Evolutionary conservation across 768 basidiomycete species (phyloP).

Genomic region (Tulasnella sp.): DNA sequence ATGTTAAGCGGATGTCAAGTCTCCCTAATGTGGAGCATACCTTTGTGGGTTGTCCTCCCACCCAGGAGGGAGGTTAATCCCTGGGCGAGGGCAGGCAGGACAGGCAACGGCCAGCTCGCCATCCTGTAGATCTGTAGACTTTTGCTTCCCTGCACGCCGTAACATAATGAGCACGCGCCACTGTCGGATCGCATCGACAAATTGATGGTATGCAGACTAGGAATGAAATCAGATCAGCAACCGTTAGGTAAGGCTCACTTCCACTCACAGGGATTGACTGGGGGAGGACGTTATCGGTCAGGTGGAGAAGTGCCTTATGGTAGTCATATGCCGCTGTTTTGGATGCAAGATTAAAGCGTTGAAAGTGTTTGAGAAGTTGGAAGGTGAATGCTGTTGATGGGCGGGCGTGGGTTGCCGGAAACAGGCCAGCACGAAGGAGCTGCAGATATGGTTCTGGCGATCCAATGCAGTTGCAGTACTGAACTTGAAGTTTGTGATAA

Average conservation of each 20-base stretch:
- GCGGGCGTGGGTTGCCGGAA: neutral
- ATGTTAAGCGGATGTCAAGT: neutral
- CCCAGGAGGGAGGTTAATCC: neutral
- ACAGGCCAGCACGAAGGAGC: neutral
- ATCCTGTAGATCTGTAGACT: neutral
- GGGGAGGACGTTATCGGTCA: neutral
- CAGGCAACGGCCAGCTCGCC: neutral
- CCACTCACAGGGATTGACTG: neutral
- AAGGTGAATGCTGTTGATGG: neutral
- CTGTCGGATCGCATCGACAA: neutral
- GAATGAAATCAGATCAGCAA: neutral
- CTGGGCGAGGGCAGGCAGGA: neutral
- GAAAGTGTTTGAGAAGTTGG: neutral
- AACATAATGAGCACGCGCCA: neutral
- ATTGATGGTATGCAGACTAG: neutral
- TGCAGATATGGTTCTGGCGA: neutral
- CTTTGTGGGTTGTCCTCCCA: neutral
- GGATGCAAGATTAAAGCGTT: neutral
- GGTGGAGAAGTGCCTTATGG: neutral
- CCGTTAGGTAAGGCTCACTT: neutral
- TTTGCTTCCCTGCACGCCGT: neutral
- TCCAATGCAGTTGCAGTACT: neutral
- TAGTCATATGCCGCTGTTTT: neutral
- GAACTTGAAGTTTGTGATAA: neutral
- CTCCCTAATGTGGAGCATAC: neutral